These are phyloP conservation scores for Salvia sclarea DNA, from an alignment of 305 asterid species.

Conservation along the genomic window DNA sequence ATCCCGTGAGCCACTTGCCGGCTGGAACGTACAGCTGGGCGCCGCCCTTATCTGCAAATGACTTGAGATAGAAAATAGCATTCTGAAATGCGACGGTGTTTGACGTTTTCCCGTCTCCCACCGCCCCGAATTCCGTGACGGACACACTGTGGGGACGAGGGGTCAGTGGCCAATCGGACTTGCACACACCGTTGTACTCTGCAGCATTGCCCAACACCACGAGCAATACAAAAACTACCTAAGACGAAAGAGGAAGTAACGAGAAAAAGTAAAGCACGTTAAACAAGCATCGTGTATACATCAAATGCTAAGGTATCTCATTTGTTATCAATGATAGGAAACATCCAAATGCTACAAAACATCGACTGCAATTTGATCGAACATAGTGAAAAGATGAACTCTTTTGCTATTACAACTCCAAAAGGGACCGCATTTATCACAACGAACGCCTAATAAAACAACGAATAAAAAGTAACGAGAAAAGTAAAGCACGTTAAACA, in stretches of 20 bases:
- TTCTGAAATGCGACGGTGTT: slow-evolving; percentile 94
- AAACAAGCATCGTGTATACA: background rate
- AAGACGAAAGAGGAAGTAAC: slow-evolving; percentile 32
- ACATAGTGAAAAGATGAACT: background rate
- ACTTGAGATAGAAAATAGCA: slow-evolving; percentile 93
- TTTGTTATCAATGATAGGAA: too few species aligned
- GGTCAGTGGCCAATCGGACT: slow-evolving; percentile 61
- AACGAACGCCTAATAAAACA: background rate
- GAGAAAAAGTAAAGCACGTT: slow-evolving; percentile 31
- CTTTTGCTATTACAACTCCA: background rate
- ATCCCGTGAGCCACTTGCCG: slow-evolving; percentile 89
- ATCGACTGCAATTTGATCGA: background rate
- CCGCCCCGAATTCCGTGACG: slow-evolving; percentile 88
- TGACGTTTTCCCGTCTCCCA: slow-evolving; percentile 85
- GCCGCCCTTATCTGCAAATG: slow-evolving; percentile 95
- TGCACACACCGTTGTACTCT: slow-evolving; percentile 64
- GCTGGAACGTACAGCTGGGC: slow-evolving; percentile 97
- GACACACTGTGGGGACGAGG: slow-evolving; percentile 98
- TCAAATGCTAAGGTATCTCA: too few species aligned
- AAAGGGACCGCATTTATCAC: background rate
- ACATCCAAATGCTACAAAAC: background rate
- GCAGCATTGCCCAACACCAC: slow-evolving; percentile 45
- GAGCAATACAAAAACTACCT: slow-evolving; percentile 71
- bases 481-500: too few species aligned
- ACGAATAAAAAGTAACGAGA: too few species aligned